Percentiles rank a stretch among this genome's conserved stretches.
phyloP scores from a whole-genome alignment of 768 basidiomycete genomes.

The Russula dissimulans region DNA sequence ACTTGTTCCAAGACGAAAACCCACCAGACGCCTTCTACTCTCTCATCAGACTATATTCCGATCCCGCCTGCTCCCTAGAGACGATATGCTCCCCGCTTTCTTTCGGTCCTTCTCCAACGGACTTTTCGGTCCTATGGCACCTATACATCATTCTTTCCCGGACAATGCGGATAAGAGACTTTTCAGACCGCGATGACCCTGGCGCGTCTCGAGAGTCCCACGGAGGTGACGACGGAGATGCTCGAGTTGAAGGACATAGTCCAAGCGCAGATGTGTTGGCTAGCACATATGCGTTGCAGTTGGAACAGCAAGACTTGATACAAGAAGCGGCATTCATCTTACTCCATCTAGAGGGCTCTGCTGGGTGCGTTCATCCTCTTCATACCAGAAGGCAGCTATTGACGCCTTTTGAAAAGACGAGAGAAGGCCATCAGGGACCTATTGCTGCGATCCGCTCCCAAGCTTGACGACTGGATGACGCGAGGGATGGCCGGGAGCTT shows the following conservation, averaged over 20 bases:
- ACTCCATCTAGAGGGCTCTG: constrained; percentile 74
- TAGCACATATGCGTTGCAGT: constrained; percentile 75
- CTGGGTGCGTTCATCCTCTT: constrained; percentile 49
- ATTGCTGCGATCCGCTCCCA: constrained; percentile 56
- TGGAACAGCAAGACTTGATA: constrained; percentile 73
- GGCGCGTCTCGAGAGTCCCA: constrained; percentile 29
- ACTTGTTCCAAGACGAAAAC: constrained; percentile 35
- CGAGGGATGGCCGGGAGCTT: constrained; percentile 66
- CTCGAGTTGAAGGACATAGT: constrained; percentile 62
- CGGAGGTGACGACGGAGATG: constrained; percentile 36
- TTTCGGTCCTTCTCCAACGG: constrained; percentile 65
- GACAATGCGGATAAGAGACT: constrained; percentile 75
- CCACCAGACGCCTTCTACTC: constrained; percentile 68
- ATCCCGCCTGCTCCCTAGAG: constrained; percentile 61
- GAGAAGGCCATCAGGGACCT: constrained; percentile 77
- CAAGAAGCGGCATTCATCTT: constrained; percentile 85
- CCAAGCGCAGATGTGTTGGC: constrained; percentile 77
- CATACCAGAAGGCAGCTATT: background rate
- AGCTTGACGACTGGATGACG: constrained; percentile 63
- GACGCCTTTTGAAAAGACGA: constrained; percentile 41
- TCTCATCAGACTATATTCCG: constrained; percentile 69
- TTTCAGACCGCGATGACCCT: constrained; percentile 66
- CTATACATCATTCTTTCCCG: constrained; percentile 80
- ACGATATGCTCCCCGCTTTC: constrained; percentile 63
- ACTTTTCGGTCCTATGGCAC: constrained; percentile 87